Conservation (phyloP, 2,329 filamentous ascomycete genomes). For the Aureobasidium sp. region DNA sequence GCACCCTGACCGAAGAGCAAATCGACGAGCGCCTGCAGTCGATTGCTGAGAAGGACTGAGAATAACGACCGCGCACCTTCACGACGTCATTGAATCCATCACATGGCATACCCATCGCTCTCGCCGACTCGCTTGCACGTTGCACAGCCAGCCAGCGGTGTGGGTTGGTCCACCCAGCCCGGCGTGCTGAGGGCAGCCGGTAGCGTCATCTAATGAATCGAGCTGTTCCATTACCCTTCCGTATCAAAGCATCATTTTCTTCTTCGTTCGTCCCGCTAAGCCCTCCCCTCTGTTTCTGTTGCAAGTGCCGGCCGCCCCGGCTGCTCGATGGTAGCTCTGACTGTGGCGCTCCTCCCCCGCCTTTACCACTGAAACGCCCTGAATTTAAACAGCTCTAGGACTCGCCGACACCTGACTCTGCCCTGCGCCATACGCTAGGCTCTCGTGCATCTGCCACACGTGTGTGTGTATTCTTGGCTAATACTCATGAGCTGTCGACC, state of each 20-base stretch:
- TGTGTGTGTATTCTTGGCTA: neutral
- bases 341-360: conserved; percentile 9
- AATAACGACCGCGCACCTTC: conserved; percentile 1
- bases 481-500: neutral
- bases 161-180: neutral
- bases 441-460: neutral
- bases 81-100: conserved; percentile 12
- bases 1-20: conserved; percentile 89
- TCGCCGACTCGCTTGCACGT: conserved; percentile 6
- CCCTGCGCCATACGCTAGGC: neutral
- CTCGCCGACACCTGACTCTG: conserved; percentile 11
- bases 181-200: neutral
- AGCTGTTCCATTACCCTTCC: conserved; percentile 10
- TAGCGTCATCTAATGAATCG: conserved; percentile 9
- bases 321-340: conserved; percentile 13
- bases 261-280: conserved; percentile 3
- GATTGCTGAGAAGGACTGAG: conserved; percentile 96
- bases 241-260: conserved; percentile 13
- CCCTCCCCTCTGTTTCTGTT: neutral
- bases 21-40: conserved; percentile 97
- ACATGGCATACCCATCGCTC: conserved; percentile 11
- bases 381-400: conserved; percentile 1
- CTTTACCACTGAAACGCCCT: conserved; percentile 9
- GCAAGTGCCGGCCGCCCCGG: conserved; percentile 2
- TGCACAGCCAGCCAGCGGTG: neutral